A percentile compares a stretch with the other conserved stretches of the same genome.
Evolutionary conservation across 768 basidiomycete species (phyloP).

Genomic region (Auricularia auricula-judae): DNA sequence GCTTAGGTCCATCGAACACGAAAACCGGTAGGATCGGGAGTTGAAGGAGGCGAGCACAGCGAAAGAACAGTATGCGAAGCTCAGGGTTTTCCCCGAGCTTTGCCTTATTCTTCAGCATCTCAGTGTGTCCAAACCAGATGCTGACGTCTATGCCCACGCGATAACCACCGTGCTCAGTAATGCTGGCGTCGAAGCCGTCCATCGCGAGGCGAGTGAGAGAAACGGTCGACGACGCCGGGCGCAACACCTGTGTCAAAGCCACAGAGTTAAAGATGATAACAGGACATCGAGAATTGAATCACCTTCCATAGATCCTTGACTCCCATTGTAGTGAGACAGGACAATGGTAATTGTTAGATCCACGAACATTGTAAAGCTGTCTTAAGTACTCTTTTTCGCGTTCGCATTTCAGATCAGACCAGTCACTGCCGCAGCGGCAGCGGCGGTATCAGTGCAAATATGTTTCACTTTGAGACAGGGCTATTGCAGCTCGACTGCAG

Average conservation of each 20-base stretch:
- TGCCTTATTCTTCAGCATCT: background rate
- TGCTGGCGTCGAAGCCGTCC: slow-evolving; percentile 67
- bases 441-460: too few species aligned
- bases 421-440: too few species aligned
- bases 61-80: slow-evolving; percentile 73
- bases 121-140: slow-evolving; percentile 51
- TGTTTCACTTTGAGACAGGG: too few species aligned
- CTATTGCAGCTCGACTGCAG: too few species aligned
- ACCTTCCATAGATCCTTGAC: background rate
- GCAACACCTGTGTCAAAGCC: slow-evolving; percentile 41
- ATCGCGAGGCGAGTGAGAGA: slow-evolving; percentile 67
- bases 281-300: background rate
- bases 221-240: slow-evolving; percentile 57
- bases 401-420: too few species aligned
- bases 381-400: too few species aligned
- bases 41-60: slow-evolving; percentile 65
- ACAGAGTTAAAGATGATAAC: slow-evolving; percentile 18
- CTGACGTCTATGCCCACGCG: slow-evolving; percentile 80
- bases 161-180: slow-evolving; percentile 54
- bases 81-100: slow-evolving; percentile 70
- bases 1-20: slow-evolving; percentile 82
- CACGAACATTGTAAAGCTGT: too few species aligned
- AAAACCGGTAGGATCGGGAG: slow-evolving; percentile 80
- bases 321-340: background rate
- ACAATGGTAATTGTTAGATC: too few species aligned